A percentile compares a stretch with the other conserved stretches of the same genome.
Evolutionary conservation across 2,329 filamentous ascomycete genomes (phyloP).

Genomic region (Sporothrix mexicana): DNA sequence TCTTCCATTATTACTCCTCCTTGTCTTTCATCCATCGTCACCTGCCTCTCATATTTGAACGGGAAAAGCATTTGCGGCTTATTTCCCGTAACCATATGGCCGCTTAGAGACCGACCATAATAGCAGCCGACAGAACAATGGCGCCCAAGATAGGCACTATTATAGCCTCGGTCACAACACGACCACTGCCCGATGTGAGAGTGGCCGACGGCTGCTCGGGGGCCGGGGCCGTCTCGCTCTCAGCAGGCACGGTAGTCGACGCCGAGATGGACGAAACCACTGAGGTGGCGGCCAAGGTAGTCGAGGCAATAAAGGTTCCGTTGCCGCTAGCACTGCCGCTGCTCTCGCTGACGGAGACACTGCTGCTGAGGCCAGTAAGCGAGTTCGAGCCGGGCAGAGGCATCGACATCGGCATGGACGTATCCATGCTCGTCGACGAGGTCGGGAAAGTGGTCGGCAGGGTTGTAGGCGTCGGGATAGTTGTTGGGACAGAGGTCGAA

Average conservation of each 20-base stretch:
- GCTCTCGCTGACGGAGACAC: background rate
- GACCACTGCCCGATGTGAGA: background rate
- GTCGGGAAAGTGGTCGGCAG: too few species aligned
- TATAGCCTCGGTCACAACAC: background rate
- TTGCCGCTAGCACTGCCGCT: background rate
- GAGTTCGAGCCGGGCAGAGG: background rate
- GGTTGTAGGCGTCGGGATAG: too few species aligned
- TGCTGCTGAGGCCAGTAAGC: background rate
- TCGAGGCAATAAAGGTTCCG: constrained; percentile 1
- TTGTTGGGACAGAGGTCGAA: too few species aligned
- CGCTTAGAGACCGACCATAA: background rate
- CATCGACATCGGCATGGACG: constrained; percentile 8
- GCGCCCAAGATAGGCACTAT: background rate
- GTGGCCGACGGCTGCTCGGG: constrained; percentile 15
- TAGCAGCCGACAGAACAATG: background rate
- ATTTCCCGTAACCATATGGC: too few species aligned
- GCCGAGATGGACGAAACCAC: background rate
- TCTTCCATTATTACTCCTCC: background rate
- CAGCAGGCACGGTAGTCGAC: background rate
- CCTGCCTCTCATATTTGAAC: background rate
- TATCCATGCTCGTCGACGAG: background rate
- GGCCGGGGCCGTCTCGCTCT: background rate
- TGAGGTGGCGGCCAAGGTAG: background rate
- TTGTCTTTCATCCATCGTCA: background rate
- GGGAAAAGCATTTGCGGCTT: too few species aligned